Evolutionary conservation across 2,329 filamentous ascomycete species (phyloP).

Genomic region (Fusarium circinatum): DNA sequence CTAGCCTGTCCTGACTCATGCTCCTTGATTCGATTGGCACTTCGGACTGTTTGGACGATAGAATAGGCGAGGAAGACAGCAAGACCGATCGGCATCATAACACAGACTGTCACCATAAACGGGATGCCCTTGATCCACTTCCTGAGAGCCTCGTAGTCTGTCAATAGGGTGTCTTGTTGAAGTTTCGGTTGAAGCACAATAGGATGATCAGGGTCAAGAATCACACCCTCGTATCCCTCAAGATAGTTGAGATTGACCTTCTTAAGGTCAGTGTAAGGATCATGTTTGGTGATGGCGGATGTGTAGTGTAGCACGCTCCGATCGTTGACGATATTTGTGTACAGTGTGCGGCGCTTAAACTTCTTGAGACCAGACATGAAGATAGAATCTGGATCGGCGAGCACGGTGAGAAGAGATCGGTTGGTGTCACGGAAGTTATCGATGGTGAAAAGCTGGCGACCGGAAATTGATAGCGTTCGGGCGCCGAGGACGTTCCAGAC

Average conservation of each 20-base stretch:
- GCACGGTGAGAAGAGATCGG: conserved; percentile 80
- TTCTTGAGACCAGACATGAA: conserved; percentile 82
- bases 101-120: conserved; percentile 68
- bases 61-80: conserved; percentile 80
- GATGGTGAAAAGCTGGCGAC: conserved; percentile 86
- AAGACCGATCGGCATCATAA: conserved; percentile 79
- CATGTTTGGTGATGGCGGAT: conserved; percentile 77
- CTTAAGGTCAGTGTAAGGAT: conserved; percentile 79
- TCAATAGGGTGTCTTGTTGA: conserved; percentile 45
- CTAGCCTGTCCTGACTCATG: conserved; percentile 79
- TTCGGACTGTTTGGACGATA: conserved; percentile 79
- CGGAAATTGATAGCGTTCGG: conserved; percentile 82
- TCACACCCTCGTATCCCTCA: conserved; percentile 76
- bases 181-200: conserved; percentile 59
- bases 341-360: conserved; percentile 82
- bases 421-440: conserved; percentile 86
- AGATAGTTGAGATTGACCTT: conserved; percentile 78
- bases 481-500: conserved; percentile 86
- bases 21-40: conserved; percentile 76
- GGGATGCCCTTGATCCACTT: conserved; percentile 65
- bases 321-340: conserved; percentile 90
- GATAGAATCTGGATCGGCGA: conserved; percentile 85
- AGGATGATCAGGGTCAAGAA: conserved; percentile 76
- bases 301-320: conserved; percentile 85
- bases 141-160: conserved; percentile 46